These are phyloP conservation scores for Cryptococcus deneoformans DNA, from an alignment of 1,284 basidiomycete species.

Conservation along the genomic window DNA sequence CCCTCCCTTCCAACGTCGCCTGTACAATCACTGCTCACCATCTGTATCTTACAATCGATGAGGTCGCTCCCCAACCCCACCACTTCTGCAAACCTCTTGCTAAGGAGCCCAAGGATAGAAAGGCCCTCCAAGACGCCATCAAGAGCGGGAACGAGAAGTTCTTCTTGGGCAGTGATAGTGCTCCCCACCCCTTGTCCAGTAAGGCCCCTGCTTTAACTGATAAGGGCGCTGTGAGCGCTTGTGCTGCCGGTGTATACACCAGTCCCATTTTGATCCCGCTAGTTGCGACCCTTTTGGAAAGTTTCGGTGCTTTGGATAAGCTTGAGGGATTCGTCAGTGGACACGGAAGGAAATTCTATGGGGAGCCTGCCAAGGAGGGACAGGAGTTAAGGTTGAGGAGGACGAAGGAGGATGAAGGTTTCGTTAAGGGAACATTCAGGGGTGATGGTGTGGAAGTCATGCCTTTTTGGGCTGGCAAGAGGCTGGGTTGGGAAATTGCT, in stretches of 20 bases:
- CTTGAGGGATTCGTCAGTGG: conserved; percentile 73
- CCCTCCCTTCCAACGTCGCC: conserved; percentile 81
- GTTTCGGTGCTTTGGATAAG: conserved; percentile 76
- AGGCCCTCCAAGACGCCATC: conserved; percentile 79
- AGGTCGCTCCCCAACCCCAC: conserved; percentile 95
- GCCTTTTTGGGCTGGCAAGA: conserved; percentile 85
- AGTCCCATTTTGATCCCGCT: conserved; percentile 86
- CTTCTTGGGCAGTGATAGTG: conserved; percentile 97
- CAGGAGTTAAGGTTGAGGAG: conserved; percentile 50
- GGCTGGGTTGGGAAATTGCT: conserved; percentile 75
- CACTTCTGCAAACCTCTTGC: conserved; percentile 99
- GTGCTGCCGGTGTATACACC: conserved; percentile 93
- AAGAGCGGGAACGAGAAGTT: conserved; percentile 87
- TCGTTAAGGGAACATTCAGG: conserved; percentile 30
- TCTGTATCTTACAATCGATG: conserved; percentile 89
- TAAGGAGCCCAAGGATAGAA: conserved; percentile 89
- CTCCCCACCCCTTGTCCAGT: conserved; percentile 79
- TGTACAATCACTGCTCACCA: conserved; percentile 99
- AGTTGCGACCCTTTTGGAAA: conserved; percentile 72
- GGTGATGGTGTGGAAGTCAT: conserved; percentile 23
- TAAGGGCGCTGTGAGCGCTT: conserved; percentile 55
- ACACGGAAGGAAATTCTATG: conserved; percentile 79
- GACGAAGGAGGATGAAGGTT: conserved; percentile 23
- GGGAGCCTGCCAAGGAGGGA: conserved; percentile 52
- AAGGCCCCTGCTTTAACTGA: conserved; percentile 61